These are phyloP conservation scores for Saraca asoca DNA, from an alignment of 331 rosid genomes.

Conservation along the genomic window DNA sequence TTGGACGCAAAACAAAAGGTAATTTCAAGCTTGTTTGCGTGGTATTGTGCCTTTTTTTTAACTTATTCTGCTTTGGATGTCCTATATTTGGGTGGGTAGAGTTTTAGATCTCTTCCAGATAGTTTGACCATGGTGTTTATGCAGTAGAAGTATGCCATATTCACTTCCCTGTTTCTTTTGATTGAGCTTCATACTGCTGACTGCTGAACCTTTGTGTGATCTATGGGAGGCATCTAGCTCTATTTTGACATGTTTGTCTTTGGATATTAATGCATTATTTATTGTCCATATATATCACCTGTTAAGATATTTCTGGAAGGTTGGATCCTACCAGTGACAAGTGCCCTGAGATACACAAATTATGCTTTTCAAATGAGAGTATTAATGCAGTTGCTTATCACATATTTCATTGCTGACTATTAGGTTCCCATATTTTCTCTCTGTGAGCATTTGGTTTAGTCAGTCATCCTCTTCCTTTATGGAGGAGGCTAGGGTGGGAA, in stretches of 20 bases:
- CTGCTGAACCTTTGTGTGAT: conserved; percentile 14
- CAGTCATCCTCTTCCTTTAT: conserved; percentile 13
- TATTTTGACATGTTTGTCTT: background rate
- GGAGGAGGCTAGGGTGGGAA: conserved; percentile 7
- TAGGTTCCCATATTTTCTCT: too few species aligned
- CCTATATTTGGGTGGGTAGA: background rate
- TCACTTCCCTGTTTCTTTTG: conserved; percentile 8
- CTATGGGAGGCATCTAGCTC: conserved; percentile 18
- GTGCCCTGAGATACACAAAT: background rate
- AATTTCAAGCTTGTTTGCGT: conserved; percentile 23
- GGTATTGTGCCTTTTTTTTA: conserved; percentile 6
- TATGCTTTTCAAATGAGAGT: conserved; percentile 19
- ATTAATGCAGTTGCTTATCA: conserved; percentile 4
- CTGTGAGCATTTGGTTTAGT: too few species aligned
- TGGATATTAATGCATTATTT: background rate
- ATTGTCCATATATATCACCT: conserved; percentile 1
- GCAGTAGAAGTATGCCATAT: background rate
- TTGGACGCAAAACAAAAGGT: conserved; percentile 84
- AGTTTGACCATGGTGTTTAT: conserved; percentile 8
- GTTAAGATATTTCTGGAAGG: conserved; percentile 18
- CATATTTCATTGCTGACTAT: background rate
- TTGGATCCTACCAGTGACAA: conserved; percentile 7
- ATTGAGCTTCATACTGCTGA: conserved; percentile 16
- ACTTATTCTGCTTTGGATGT: too few species aligned
- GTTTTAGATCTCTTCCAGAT: conserved; percentile 22